phyloP scores from a whole-genome alignment of 1,284 basidiomycete species.

The Tilletia caries region DNA sequence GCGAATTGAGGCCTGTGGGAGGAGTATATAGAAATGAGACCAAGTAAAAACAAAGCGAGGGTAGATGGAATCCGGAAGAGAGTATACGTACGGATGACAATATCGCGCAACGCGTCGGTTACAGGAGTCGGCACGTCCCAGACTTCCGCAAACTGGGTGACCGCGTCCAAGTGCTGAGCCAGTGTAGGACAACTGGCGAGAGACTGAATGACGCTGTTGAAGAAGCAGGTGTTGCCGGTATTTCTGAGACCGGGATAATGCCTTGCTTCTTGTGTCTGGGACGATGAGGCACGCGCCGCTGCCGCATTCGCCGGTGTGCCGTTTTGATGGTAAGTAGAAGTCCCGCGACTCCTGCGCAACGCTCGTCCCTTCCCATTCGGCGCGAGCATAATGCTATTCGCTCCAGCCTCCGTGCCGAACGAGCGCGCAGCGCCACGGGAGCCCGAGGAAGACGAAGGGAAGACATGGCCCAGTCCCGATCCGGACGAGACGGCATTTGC shows the following conservation, averaged over 20 bases:
- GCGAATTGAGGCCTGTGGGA: conserved; percentile 30
- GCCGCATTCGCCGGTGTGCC: background rate
- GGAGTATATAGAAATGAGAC: too few relatives aligned
- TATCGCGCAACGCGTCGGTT: conserved; percentile 39
- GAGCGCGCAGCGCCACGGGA: background rate
- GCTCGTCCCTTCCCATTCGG: background rate
- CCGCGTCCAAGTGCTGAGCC: conserved; percentile 27
- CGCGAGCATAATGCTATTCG: background rate
- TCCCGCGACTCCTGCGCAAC: background rate
- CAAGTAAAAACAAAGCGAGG: too few relatives aligned
- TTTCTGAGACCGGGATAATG: conserved; percentile 42
- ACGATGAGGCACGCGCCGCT: background rate
- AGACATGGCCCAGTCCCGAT: background rate
- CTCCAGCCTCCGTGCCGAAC: background rate
- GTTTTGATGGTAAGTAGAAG: background rate
- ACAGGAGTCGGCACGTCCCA: conserved; percentile 48
- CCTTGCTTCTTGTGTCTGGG: background rate
- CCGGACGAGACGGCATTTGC: conserved; percentile 8
- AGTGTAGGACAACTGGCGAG: conserved; percentile 33
- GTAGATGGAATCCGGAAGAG: background rate
- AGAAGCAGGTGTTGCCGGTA: conserved; percentile 51
- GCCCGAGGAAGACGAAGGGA: background rate
- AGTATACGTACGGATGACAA: conserved; percentile 24
- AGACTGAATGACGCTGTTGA: conserved; percentile 49
- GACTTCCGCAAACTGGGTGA: conserved; percentile 33